These are phyloP conservation scores for Pyricularia sp. DNA, from an alignment of 2,329 filamentous ascomycete species.

Conservation along the genomic window DNA sequence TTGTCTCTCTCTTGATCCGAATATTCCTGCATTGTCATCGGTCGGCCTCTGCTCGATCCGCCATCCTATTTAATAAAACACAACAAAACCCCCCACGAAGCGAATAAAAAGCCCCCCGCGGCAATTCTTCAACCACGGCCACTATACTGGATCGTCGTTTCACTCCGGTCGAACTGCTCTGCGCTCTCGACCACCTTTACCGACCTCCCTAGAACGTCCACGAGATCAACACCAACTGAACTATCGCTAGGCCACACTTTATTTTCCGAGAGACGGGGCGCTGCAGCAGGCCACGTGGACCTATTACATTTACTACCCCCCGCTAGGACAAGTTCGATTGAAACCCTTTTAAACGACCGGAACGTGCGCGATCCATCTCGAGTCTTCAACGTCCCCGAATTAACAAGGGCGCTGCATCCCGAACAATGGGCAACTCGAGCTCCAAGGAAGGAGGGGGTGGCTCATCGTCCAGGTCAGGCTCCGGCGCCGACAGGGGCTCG, in stretches of 20 bases:
- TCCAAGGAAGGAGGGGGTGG: constrained; percentile 49
- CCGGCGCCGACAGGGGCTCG: constrained; percentile 26
- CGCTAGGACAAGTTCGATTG: background rate
- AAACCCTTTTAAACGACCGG: background rate
- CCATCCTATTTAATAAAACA: background rate
- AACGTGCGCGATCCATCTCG: background rate
- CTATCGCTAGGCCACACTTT: background rate
- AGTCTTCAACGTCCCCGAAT: constrained; percentile 11
- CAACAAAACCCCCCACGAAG: background rate
- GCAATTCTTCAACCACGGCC: constrained; percentile 38
- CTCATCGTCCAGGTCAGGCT: constrained; percentile 39
- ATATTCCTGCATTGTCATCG: background rate
- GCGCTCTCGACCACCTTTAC: constrained; percentile 38
- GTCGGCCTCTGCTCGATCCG: background rate
- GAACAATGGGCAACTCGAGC: constrained; percentile 64
- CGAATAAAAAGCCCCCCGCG: constrained; percentile 11
- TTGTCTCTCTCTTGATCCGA: background rate
- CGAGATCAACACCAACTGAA: constrained; percentile 7
- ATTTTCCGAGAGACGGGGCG: constrained; percentile 21
- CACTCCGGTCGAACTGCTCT: constrained; percentile 32
- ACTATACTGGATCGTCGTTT: constrained; percentile 33
- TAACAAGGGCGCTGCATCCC: background rate
- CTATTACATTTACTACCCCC: constrained; percentile 11
- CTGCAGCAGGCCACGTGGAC: constrained; percentile 24
- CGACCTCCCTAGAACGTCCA: constrained; percentile 40